Percentiles rank a stretch among this genome's conserved stretches.
Conservation (phyloP, 1,284 basidiomycete genomes). For the Leccinum subspadiceum region DNA sequence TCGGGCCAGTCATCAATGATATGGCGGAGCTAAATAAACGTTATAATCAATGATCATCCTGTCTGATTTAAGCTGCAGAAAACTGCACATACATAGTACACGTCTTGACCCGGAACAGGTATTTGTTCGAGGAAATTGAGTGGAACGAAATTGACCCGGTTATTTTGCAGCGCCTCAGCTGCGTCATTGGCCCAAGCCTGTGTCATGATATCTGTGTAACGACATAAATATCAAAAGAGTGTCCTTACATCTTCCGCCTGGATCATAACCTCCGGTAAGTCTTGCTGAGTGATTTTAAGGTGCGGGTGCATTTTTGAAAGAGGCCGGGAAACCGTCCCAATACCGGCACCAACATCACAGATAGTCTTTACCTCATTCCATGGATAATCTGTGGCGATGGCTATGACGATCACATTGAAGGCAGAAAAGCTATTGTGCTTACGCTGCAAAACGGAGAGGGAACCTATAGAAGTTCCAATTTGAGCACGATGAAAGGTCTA, state of each 20-base stretch:
- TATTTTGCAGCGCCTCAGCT: conserved; percentile 34
- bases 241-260: conserved; percentile 32
- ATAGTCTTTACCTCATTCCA: conserved; percentile 43
- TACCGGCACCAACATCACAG: conserved; percentile 50
- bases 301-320: conserved; percentile 41
- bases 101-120: conserved; percentile 40
- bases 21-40: conserved; percentile 20
- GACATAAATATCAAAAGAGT: neutral
- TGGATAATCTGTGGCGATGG: conserved; percentile 35
- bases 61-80: neutral
- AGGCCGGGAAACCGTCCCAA: conserved; percentile 44
- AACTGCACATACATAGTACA: conserved; percentile 41
- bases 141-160: conserved; percentile 37
- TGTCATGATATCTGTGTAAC: neutral
- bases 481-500: conserved; percentile 26
- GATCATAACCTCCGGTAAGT: conserved; percentile 38
- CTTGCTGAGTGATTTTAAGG: conserved; percentile 46
- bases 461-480: conserved; percentile 23
- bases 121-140: conserved; percentile 47
- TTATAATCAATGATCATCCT: neutral
- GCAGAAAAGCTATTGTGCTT: neutral
- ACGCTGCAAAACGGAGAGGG: conserved; percentile 28
- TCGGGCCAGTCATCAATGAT: conserved; percentile 31
- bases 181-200: conserved; percentile 37
- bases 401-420: neutral